These are phyloP conservation scores for Venturia asperata DNA, from an alignment of 2,329 filamentous ascomycete species.

Conservation along the genomic window DNA sequence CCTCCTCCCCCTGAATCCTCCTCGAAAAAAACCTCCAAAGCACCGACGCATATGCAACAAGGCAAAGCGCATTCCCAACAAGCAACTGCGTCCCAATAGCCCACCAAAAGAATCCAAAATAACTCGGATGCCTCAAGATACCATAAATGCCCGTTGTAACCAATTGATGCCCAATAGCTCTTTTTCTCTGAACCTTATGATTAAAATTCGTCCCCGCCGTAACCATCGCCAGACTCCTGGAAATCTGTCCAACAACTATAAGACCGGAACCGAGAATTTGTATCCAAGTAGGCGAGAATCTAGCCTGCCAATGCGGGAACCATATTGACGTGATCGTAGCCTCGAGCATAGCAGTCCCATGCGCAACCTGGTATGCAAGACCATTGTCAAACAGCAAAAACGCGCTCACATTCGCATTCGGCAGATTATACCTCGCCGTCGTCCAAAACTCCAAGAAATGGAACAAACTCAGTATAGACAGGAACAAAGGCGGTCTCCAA, in stretches of 20 bases:
- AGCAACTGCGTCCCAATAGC: conserved; percentile 88
- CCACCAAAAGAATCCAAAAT: conserved; percentile 99
- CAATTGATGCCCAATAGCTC: conserved; percentile 66
- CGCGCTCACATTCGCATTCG: conserved; percentile 60
- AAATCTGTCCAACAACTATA: conserved; percentile 62
- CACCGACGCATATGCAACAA: conserved; percentile 64
- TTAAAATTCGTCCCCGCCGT: conserved; percentile 90
- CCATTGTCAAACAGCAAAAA: conserved; percentile 86
- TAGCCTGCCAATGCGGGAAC: conserved; percentile 43
- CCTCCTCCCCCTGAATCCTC: conserved; percentile 73
- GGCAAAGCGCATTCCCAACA: conserved; percentile 75
- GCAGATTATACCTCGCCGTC: conserved; percentile 77
- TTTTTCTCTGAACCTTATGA: conserved; percentile 64
- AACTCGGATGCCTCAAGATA: conserved; percentile 74
- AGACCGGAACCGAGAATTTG: conserved; percentile 53
- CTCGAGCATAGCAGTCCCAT: conserved; percentile 67
- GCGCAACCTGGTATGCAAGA: conserved; percentile 73
- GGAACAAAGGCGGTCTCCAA: conserved; percentile 58
- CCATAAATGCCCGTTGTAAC: conserved; percentile 77
- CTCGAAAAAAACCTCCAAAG: conserved; percentile 78
- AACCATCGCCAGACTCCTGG: conserved; percentile 78
- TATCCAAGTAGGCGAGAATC: conserved; percentile 38
- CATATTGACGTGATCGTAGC: conserved; percentile 54
- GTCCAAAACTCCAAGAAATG: conserved; percentile 97
- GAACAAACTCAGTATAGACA: conserved; percentile 64